These are phyloP conservation scores for Xylaria cubensis DNA, from an alignment of 495 filamentous ascomycete genomes.

Conservation along the genomic window DNA sequence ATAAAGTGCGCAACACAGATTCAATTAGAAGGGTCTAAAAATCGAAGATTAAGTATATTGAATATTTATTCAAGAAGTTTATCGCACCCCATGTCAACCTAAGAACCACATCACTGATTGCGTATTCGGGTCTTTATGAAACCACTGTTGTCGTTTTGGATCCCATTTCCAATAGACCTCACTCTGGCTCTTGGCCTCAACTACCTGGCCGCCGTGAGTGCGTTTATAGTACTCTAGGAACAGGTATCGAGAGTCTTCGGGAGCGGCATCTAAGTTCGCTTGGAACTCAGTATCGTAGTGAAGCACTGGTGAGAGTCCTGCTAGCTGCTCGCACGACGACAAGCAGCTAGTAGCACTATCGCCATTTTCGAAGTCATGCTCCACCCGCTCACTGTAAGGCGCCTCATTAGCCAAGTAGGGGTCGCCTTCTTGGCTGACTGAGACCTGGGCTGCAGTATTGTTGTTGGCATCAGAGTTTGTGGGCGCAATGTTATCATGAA, in stretches of 20 bases:
- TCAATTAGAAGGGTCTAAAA: not conserved
- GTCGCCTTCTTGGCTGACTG: not conserved
- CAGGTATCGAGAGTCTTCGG: slow-evolving; percentile 7
- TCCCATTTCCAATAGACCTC: slow-evolving; percentile 24
- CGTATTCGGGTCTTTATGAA: slow-evolving; percentile 10
- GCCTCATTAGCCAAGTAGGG: not conserved
- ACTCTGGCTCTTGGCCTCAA: not conserved
- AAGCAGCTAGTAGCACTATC: not conserved
- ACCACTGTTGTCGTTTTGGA: not conserved
- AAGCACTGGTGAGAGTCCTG: not conserved
- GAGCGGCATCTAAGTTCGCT: slow-evolving; percentile 1
- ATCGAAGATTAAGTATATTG: not conserved
- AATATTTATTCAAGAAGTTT: too few relatives aligned
- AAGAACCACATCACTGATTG: slow-evolving; percentile 20
- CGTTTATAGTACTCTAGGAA: slow-evolving; percentile 15
- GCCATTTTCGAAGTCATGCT: not conserved
- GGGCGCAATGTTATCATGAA: not conserved
- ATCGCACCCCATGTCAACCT: not conserved
- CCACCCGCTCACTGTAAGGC: not conserved
- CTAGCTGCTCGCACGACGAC: too few relatives aligned
- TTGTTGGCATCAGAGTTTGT: slow-evolving; percentile 2
- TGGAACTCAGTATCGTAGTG: not conserved
- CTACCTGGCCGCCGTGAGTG: not conserved
- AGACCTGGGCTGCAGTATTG: not conserved
- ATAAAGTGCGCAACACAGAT: not conserved